These are phyloP conservation scores for Ophiocordyceps camponoti-leonardi DNA, from an alignment of 2,329 filamentous ascomycete genomes.

Conservation along the genomic window DNA sequence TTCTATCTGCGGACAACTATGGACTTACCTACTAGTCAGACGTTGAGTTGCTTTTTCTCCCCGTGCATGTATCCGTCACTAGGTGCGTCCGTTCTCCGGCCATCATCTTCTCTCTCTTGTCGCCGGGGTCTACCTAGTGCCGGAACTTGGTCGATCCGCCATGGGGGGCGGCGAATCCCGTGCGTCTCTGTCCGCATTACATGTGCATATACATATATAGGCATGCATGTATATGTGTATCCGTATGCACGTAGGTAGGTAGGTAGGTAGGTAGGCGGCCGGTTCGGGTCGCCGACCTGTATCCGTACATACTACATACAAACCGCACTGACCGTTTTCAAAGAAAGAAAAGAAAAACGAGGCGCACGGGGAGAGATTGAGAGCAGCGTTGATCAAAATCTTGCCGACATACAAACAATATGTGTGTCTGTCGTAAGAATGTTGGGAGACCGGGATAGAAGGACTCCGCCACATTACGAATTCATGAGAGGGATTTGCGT, in stretches of 20 bases:
- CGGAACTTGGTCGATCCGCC: not conserved
- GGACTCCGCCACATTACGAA: not conserved
- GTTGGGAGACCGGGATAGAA: not conserved
- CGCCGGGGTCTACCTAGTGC: not conserved
- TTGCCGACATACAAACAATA: too few species aligned
- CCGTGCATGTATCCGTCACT: too few species aligned
- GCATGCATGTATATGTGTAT: too few species aligned
- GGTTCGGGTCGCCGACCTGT: not conserved
- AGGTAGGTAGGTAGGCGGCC: not conserved
- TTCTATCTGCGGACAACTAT: too few species aligned
- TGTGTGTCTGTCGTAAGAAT: too few species aligned
- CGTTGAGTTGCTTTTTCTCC: too few species aligned
- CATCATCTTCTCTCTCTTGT: not conserved
- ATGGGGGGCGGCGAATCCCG: not conserved
- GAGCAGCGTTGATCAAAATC: slow-evolving; percentile 1
- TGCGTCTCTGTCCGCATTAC: too few species aligned
- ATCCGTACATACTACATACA: not conserved
- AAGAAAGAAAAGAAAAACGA: too few species aligned
- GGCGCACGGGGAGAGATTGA: slow-evolving; percentile 1
- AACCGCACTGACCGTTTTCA: not conserved
- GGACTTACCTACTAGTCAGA: too few species aligned
- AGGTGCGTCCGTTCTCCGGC: not conserved
- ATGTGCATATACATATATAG: too few species aligned
- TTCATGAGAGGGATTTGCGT: not conserved
- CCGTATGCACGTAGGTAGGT: too few species aligned